Base-by-base conservation (phyloP, 805 yeast genomes). In the Candida easanensis region DNA sequence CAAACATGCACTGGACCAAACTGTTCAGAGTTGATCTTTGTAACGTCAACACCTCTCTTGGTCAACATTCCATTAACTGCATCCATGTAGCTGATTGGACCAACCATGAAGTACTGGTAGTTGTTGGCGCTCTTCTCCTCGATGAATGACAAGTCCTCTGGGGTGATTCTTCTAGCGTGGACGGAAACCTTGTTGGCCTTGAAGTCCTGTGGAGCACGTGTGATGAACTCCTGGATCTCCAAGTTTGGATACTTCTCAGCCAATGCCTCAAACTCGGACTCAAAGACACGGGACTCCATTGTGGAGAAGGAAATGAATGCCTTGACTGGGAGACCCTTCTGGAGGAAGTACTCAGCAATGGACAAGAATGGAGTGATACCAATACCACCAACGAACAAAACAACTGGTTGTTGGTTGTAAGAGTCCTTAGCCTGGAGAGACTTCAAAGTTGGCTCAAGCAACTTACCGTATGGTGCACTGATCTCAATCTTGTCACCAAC, bases 281-380 rank as follows among this genome's bases (percentile, higher is more conserved):
- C 47, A 38, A 57, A 54, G 4, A 43, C 46, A 38, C 54, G 47
- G n/a, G 44, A 17, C 10, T 41, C 16, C 9, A 36, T 14, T 19
- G 33, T 26, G 5, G 46, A 33, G 32, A 46, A 53, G 3, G 59
- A 54, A 1, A 53, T 25, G 5, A 47, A 15, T 4, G 57, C 14
- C 3, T 32, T 23, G 8, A 56, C 59, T 1, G 39, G 17, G 22
- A 48, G 42, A 3, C 56, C 56, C 15, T 18, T 43, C 11, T 39
- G 14, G 9, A 54, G 28, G 45, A 49, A 55, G 38, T 38, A 54
- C 53, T 77, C 77, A 16, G 71, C 56, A 56, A 80, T 73, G 6
- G 86, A 68, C 26, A 82, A 52, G 25, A 79, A 44, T 26, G 89
- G 88, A 5, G 88, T 83, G 39, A 79, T 76, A 48, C 88, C 88